Percentiles rank a stretch among this genome's conserved stretches.
phyloP scores from a whole-genome alignment of 768 basidiomycete species.

The Suillus sp. region DNA sequence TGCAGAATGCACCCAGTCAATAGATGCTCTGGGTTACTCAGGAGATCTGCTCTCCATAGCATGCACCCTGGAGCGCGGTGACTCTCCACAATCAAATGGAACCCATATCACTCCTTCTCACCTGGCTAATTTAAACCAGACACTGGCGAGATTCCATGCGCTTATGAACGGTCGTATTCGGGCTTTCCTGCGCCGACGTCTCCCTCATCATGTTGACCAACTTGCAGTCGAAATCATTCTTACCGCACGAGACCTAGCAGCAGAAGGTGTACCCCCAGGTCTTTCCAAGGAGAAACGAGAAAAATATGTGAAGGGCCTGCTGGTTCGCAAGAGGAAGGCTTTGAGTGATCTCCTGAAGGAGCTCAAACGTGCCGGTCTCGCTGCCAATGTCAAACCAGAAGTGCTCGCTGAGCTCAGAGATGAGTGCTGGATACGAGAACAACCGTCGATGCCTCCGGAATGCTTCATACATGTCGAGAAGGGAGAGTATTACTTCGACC shows the following conservation, averaged over 20 bases:
- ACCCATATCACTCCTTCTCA: slow-evolving; percentile 33
- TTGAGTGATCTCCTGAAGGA: slow-evolving; percentile 92
- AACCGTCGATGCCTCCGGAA: slow-evolving; percentile 42
- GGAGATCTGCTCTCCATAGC: neutral
- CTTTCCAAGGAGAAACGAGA: slow-evolving; percentile 51
- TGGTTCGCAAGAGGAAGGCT: slow-evolving; percentile 84
- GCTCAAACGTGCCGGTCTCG: slow-evolving; percentile 76
- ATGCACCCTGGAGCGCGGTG: neutral
- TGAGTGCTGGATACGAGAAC: slow-evolving; percentile 66
- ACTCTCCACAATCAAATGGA: slow-evolving; percentile 1
- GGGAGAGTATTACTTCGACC: slow-evolving; percentile 64
- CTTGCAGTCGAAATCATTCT: slow-evolving; percentile 65
- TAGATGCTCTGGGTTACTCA: slow-evolving; percentile 18
- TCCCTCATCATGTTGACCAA: slow-evolving; percentile 51
- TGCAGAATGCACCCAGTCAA: slow-evolving; percentile 31
- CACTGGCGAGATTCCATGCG: slow-evolving; percentile 50
- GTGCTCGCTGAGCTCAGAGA: slow-evolving; percentile 57
- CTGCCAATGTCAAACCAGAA: slow-evolving; percentile 71
- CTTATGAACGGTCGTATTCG: slow-evolving; percentile 47
- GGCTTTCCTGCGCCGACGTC: slow-evolving; percentile 42
- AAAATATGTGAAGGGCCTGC: slow-evolving; percentile 70
- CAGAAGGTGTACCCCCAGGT: slow-evolving; percentile 43
- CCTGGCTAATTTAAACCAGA: slow-evolving; percentile 50
- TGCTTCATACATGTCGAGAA: slow-evolving; percentile 37
- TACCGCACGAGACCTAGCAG: slow-evolving; percentile 59